Percentiles rank a stretch among this genome's conserved stretches.
phyloP scores from a whole-genome alignment of 495 filamentous ascomycete genomes.

The Darksidea phi region DNA sequence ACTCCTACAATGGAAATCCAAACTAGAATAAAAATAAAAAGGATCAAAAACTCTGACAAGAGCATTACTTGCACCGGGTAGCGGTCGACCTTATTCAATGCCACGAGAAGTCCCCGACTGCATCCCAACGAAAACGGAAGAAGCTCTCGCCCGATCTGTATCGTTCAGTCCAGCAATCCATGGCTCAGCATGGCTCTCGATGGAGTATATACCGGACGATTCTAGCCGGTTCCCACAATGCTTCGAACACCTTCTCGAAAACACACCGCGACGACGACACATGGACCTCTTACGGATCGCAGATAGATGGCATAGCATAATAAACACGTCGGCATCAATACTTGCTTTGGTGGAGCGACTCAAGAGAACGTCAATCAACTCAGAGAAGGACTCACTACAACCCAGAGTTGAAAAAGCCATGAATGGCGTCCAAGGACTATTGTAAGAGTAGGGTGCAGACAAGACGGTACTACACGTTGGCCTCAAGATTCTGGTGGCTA shows the following conservation, averaged over 20 bases:
- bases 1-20: no score
- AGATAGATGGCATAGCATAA: slow-evolving; percentile 42
- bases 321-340: slow-evolving; percentile 43
- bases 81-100: no score
- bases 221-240: slow-evolving; percentile 45
- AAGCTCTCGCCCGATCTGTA: neutral
- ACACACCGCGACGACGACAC: slow-evolving; percentile 36
- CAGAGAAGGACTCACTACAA: neutral
- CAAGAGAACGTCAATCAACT: neutral
- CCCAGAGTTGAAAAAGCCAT: slow-evolving; percentile 10
- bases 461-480: slow-evolving; percentile 41
- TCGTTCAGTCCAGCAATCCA: slow-evolving; percentile 37
- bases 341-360: slow-evolving; percentile 36
- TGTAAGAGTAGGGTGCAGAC: slow-evolving; percentile 39
- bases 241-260: slow-evolving; percentile 39
- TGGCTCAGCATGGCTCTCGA: slow-evolving; percentile 52
- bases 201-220: slow-evolving; percentile 41
- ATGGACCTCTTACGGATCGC: slow-evolving; percentile 39
- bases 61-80: no score
- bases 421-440: slow-evolving; percentile 25
- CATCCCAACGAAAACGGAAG: no score
- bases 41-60: no score
- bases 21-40: no score
- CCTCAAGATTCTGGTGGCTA: slow-evolving; percentile 45
- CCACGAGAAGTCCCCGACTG: no score